Evolutionary conservation across 106 monocot species (phyloP).

Genomic region (Dendrobium chrysotoxum): DNA sequence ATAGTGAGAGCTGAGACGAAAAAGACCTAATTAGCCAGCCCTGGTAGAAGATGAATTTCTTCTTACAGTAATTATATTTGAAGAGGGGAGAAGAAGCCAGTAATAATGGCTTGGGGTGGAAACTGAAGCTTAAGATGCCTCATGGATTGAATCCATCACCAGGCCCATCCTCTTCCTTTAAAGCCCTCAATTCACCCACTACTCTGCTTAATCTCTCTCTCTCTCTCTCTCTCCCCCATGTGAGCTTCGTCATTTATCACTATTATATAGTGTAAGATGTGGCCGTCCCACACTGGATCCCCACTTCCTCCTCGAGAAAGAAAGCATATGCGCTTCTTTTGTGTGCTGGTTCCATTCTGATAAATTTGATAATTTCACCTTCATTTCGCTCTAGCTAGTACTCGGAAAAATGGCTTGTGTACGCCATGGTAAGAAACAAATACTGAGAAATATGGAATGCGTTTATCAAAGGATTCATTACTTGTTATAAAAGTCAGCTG

Average conservation of each 20-base stretch:
- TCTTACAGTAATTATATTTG: background rate
- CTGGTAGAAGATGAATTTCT: background rate
- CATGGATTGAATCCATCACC: too few relatives aligned
- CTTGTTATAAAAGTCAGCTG: background rate
- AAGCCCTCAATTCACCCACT: too few relatives aligned
- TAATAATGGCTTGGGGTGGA: background rate
- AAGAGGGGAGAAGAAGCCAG: background rate
- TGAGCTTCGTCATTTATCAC: too few relatives aligned
- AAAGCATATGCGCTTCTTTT: background rate
- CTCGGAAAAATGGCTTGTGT: background rate
- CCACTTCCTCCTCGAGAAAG: constrained; percentile 8
- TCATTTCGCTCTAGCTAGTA: background rate
- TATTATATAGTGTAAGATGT: too few relatives aligned
- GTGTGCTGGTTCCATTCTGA: background rate
- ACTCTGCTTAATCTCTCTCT: too few relatives aligned
- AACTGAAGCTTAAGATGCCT: too few relatives aligned
- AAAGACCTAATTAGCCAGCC: background rate
- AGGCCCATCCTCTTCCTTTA: too few relatives aligned
- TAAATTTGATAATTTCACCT: background rate
- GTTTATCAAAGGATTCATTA: background rate
- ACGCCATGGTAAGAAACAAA: background rate
- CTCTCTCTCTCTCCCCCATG: too few relatives aligned
- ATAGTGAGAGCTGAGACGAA: background rate
- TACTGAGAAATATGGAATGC: background rate
- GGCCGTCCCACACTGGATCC: too few relatives aligned